Base-by-base conservation (phyloP, 257 asterid genomes). In the Craterostigma plantagineum region DNA sequence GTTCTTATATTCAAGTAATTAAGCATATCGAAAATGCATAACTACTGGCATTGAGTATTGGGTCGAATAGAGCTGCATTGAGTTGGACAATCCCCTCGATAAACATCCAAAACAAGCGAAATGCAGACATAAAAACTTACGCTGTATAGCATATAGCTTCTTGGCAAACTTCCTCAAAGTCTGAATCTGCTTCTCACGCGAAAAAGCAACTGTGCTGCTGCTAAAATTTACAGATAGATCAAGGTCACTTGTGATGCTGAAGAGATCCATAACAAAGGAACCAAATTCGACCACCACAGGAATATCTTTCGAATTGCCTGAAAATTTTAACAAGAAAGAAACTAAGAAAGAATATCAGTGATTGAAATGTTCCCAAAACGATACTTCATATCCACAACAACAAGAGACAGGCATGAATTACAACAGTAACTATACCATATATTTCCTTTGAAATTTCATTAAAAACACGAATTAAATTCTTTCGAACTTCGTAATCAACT, bases 241-340 rank as follows among this genome's bases (percentile, higher is more conserved):
- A 23, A 86, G 63, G 64, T 86, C 97, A 42, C 97, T 86, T 45
- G 68, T 63, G 18, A 56, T 51, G 56, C 67, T 72, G 50, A 86
- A 86, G 42, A 86, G 74, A 66, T 86, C 93, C 97, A 86, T 86
- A 8, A 75, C 75, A 49, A 78, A 81, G 34, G 97, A 86, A 50
- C 95, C 97, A 54, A 81, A 86, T 60, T 69, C 97, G 75, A 65
- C 90, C 58, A 86, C 74, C 11, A 57, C 61, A 11, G 95, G 97
- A 56, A 58, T 51, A 18, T 72, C 65, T 37, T 51, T 60, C 23
- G 87, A 65, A 43, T 60, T 38, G 36, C 70, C 93, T 86, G 79
- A 48, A 14, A 50, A 57, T 43, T 9, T 43, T 42, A 4, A 16
- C 15, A n/a, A 47, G 33, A 11, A 11, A 16, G 38, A 41, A n/a